Evolutionary conservation across 768 basidiomycete genomes (phyloP).

Genomic region (Termitomyces sp.): DNA sequence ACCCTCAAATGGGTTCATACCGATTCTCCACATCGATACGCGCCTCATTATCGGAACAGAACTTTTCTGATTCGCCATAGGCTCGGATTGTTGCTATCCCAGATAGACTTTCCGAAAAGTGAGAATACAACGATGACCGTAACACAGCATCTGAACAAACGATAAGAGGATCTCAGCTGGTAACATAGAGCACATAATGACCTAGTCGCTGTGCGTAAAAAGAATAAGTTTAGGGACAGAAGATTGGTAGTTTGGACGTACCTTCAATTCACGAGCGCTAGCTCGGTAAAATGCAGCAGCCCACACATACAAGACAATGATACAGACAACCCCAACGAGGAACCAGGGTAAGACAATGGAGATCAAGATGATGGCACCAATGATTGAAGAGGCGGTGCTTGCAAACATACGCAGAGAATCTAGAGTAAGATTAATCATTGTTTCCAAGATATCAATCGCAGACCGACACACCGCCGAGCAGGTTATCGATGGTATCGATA

Average conservation of each 20-base stretch:
- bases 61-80: conserved; percentile 77
- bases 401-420: conserved; percentile 76
- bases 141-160: conserved; percentile 68
- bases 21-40: conserved; percentile 83
- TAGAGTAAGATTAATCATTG: conserved; percentile 10
- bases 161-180: neutral
- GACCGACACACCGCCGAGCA: conserved; percentile 46
- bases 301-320: conserved; percentile 61
- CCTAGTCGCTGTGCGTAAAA: conserved; percentile 46
- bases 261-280: conserved; percentile 86
- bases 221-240: neutral
- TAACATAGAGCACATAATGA: conserved; percentile 18
- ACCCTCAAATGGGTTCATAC: conserved; percentile 23
- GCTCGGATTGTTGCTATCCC: conserved; percentile 88
- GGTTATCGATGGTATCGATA: conserved; percentile 78
- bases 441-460: neutral
- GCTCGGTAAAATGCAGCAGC: conserved; percentile 81
- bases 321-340: conserved; percentile 64
- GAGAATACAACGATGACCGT: conserved; percentile 82
- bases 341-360: conserved; percentile 82
- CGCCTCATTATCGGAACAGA: conserved; percentile 70
- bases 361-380: conserved; percentile 78
- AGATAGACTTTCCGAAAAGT: conserved; percentile 88
- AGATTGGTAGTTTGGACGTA: conserved; percentile 14
- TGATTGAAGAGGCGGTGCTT: conserved; percentile 56